Evolutionary conservation across 495 filamentous ascomycete genomes (phyloP), one percentile per base, ranked within the genome.

Genomic region (Penicillium samsonianum): DNA sequence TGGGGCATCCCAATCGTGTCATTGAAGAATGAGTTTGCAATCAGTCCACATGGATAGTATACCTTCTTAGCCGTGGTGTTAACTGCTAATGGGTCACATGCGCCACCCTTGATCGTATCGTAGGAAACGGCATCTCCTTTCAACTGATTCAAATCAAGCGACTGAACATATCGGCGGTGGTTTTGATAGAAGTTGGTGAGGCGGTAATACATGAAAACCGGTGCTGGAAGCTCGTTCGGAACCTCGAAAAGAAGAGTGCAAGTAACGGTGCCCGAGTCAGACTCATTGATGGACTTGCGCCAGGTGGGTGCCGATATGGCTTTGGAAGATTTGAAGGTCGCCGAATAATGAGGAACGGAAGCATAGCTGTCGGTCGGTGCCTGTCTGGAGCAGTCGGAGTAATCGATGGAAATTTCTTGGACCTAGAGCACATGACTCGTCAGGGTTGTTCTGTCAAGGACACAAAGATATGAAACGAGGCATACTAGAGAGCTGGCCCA

Each of bases 161-260:
- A 96, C 62, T 89, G 86, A 40, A 96, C 93, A 60, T 99, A 99
- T 71, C 93, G 88, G 55, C 94, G 88, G 68, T 99, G 94, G 71
- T 99, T 99, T 70, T 99, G 94, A 77, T 98, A 99, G 78, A 99
- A 99, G 73, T 99, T 96, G 41, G 91, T 92, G 40, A 99, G 84
- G 51, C 88, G 88, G 73, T 99, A 99, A 75, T 96, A 98, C 69
- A 96, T 81, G 60, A 90, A 81, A 25, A 98, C 86, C 4, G 92
- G 92, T 0, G 93, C 84, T 10, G 79, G 77, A 63, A 99, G 82
- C 25, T 83, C 74, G 55, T 94, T 82, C 8, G 91, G 91, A 28
- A 98, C 85, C 26, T 82, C 76, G 75, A 97, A 96, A 33, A 79
- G 70, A 9, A 99, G 67, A 1, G 74, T 77, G 81, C 94, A 99